Evolutionary conservation across 2,329 filamentous ascomycete species (phyloP).

Genomic region (Mycosphaerella sp.): DNA sequence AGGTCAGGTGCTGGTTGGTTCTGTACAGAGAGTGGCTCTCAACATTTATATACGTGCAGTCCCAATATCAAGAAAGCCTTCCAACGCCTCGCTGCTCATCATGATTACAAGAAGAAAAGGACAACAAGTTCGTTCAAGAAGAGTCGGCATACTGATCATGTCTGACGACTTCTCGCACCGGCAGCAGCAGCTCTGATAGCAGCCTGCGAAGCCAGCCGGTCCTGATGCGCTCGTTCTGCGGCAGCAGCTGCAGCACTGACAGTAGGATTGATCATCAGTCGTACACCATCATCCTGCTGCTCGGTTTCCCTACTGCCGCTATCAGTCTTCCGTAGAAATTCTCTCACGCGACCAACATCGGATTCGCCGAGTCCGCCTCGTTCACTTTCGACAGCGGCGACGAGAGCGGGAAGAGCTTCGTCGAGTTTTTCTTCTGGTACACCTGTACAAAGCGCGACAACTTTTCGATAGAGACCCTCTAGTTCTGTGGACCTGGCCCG

Average conservation of each 20-base stretch:
- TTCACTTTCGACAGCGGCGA: conserved; percentile 87
- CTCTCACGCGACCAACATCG: conserved; percentile 68
- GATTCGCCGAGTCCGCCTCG: conserved; percentile 32
- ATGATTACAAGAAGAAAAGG: no score
- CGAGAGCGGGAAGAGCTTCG: conserved; percentile 67
- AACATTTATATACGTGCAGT: no score
- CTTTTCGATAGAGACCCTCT: conserved; percentile 79
- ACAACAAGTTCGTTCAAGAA: no score
- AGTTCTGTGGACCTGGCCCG: conserved; percentile 75
- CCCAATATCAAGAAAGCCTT: no score
- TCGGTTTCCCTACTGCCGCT: conserved; percentile 5
- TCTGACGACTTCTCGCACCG: no score
- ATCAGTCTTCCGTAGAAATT: conserved; percentile 75
- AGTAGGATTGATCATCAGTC: conserved; percentile 6
- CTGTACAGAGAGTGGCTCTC: no score
- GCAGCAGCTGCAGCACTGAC: conserved; percentile 8
- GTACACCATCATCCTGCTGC: conserved; percentile 2
- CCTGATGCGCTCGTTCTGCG: conserved; percentile 4
- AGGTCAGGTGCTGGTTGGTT: no score
- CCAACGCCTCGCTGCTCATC: no score
- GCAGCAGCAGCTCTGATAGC: conserved; percentile 5
- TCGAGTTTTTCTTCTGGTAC: conserved; percentile 76
- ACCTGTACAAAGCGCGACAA: conserved; percentile 80
- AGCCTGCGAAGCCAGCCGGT: not conserved
- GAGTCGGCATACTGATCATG: no score